A percentile compares a stretch with the other conserved stretches of the same genome.
Evolutionary conservation across 306 rosid species (phyloP).

Genomic region (Myrica gale): DNA sequence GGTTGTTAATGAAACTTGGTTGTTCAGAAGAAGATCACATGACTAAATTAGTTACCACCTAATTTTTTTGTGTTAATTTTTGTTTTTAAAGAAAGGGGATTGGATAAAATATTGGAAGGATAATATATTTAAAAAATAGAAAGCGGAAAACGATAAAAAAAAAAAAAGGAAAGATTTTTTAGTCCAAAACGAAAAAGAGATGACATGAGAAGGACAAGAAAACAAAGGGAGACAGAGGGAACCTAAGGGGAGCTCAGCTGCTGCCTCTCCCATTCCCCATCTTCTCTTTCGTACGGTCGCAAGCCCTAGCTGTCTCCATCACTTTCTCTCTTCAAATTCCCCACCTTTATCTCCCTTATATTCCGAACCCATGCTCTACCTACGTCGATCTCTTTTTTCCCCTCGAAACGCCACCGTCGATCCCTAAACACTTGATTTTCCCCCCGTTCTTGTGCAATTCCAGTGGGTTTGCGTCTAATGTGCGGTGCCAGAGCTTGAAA

Average conservation of each 20-base stretch:
- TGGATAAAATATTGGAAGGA: too few relatives aligned
- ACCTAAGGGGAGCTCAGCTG: conserved; percentile 13
- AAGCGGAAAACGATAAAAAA: too few relatives aligned
- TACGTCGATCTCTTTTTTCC: neutral
- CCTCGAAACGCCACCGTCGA: neutral
- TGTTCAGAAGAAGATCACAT: too few relatives aligned
- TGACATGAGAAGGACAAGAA: conserved; percentile 11
- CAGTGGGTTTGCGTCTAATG: neutral
- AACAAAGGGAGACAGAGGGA: conserved; percentile 19
- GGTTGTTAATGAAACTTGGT: too few relatives aligned
- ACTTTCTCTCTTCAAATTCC: conserved; percentile 2
- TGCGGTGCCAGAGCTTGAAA: conserved; percentile 15
- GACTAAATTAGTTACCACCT: too few relatives aligned
- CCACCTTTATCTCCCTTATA: neutral
- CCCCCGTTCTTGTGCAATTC: neutral
- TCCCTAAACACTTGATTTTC: neutral
- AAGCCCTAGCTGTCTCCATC: conserved; percentile 25
- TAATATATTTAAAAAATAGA: too few relatives aligned
- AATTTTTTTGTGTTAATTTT: too few relatives aligned
- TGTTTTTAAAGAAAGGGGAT: too few relatives aligned
- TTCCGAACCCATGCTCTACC: neutral
- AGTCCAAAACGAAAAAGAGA: too few relatives aligned
- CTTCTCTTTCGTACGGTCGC: neutral
- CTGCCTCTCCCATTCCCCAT: conserved; percentile 12
- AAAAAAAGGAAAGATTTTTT: too few relatives aligned